These are phyloP conservation scores for Trametes sp. DNA, from an alignment of 1,284 basidiomycete genomes.

Conservation along the genomic window DNA sequence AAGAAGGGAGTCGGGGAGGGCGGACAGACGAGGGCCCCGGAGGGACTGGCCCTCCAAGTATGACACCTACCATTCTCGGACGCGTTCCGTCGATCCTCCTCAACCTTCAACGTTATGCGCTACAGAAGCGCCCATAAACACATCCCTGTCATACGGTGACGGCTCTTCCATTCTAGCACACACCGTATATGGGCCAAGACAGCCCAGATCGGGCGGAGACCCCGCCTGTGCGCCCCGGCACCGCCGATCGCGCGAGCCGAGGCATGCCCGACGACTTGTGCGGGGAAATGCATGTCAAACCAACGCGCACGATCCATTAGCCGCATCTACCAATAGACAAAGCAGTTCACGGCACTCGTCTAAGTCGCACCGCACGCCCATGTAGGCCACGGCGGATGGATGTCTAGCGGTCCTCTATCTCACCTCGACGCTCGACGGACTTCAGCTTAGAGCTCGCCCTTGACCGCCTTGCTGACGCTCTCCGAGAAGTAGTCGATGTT, in stretches of 20 bases:
- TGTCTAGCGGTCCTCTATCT: constrained; percentile 22
- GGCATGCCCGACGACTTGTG: constrained; percentile 10
- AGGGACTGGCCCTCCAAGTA: constrained; percentile 15
- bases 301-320: constrained; percentile 17
- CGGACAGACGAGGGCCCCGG: not conserved
- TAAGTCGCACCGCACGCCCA: constrained; percentile 6
- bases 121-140: constrained; percentile 9
- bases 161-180: constrained; percentile 14
- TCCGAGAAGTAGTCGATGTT: constrained; percentile 95
- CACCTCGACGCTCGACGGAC: constrained; percentile 1
- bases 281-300: constrained; percentile 16
- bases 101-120: constrained; percentile 14
- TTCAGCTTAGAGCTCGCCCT: constrained; percentile 73
- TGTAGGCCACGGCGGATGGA: constrained; percentile 8
- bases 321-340: constrained; percentile 23
- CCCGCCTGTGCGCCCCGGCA: constrained; percentile 9
- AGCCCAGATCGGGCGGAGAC: constrained; percentile 15
- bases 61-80: constrained; percentile 24
- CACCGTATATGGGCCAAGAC: constrained; percentile 19
- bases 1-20: not conserved
- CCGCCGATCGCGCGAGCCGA: constrained; percentile 1
- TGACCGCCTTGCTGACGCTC: constrained; percentile 84
- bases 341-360: constrained; percentile 18
- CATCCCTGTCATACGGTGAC: constrained; percentile 22
- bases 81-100: constrained; percentile 24